Evolutionary conservation across 345 rosid species (phyloP).

Genomic region (Toxicodendron radicans): DNA sequence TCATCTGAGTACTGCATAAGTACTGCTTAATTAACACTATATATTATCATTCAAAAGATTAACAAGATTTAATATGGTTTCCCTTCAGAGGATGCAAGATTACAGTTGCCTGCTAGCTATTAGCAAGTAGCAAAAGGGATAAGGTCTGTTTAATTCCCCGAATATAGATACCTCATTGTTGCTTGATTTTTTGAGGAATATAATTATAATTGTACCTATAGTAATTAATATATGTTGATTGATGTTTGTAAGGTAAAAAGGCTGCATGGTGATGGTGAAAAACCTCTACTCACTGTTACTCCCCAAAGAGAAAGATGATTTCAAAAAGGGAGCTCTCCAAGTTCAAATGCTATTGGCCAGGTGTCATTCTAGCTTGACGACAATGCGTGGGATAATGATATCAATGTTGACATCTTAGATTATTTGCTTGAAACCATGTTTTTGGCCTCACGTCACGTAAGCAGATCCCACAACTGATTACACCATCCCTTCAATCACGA

Average conservation of each 20-base stretch:
- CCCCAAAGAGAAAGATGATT: constrained; percentile 29
- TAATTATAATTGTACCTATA: no score
- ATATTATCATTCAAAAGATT: no score
- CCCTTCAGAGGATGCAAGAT: no score
- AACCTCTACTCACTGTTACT: neutral
- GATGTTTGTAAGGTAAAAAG: constrained; percentile 11
- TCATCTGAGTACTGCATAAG: no score
- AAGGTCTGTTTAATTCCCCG: no score
- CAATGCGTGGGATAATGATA: constrained; percentile 53
- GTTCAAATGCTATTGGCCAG: constrained; percentile 42
- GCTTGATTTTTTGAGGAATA: no score
- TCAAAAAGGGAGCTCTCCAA: constrained; percentile 26
- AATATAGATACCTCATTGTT: no score
- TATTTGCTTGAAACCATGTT: constrained; percentile 21
- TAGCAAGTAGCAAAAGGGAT: no score
- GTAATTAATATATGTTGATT: no score
- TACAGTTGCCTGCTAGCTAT: no score
- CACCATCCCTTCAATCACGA: constrained; percentile 50
- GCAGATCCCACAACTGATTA: constrained; percentile 23
- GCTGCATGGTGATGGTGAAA: constrained; percentile 27
- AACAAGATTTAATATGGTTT: no score
- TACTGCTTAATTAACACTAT: no score
- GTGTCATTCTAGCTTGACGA: constrained; percentile 57
- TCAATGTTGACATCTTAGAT: constrained; percentile 45
- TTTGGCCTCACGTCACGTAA: constrained; percentile 39